Evolutionary conservation across 192 early-diverging fungal genomes (phyloP).

Genomic region (Glomus cerebriforme): DNA sequence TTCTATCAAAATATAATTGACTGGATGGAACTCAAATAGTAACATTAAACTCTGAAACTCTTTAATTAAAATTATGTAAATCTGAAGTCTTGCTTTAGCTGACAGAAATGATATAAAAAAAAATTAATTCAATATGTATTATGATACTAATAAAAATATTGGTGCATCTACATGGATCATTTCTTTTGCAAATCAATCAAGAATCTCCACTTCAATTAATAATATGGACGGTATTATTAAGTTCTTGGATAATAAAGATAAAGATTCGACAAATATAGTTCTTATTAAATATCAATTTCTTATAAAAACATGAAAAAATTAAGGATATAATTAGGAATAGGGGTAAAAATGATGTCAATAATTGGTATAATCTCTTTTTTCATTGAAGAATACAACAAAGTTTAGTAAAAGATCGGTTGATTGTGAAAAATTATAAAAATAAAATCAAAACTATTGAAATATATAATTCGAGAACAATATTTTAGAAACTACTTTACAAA

Average conservation of each 20-base stretch:
- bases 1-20: no score
- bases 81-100: no score
- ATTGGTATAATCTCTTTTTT: background rate
- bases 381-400: background rate
- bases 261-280: background rate
- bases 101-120: no score
- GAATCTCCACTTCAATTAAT: background rate
- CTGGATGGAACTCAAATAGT: no score
- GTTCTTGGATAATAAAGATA: background rate
- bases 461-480: background rate
- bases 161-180: background rate
- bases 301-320: background rate
- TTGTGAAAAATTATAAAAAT: background rate
- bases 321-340: background rate
- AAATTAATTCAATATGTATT: no score
- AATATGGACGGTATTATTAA: background rate
- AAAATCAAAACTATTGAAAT: background rate
- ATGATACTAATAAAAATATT: no score
- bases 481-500: background rate
- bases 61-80: no score
- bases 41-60: no score
- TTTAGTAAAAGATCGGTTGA: background rate
- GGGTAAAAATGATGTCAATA: background rate
- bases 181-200: background rate
- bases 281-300: background rate